phyloP scores from a whole-genome alignment of 768 basidiomycete genomes.

The Tricholoma bakamatsutake region DNA sequence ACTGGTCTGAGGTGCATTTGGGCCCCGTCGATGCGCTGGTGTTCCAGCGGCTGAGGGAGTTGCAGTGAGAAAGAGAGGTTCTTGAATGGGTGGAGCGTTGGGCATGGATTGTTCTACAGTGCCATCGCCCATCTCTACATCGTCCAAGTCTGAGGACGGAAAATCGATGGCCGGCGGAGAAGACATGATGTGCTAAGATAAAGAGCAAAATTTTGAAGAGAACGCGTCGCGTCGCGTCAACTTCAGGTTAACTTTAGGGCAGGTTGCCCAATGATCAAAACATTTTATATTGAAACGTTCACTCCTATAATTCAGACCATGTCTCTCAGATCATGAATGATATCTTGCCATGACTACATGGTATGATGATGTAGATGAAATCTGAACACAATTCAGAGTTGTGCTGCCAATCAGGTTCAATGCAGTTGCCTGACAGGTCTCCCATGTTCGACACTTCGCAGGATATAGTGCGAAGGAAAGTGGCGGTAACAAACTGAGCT shows the following conservation, averaged over 20 bases:
- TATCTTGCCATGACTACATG: too few relatives aligned
- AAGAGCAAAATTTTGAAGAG: conserved; percentile 7
- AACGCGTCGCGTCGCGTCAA: conserved; percentile 54
- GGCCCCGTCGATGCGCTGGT: conserved; percentile 34
- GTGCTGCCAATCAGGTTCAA: too few relatives aligned
- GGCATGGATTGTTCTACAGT: conserved; percentile 32
- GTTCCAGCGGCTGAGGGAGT: conserved; percentile 50
- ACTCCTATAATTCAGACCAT: neutral
- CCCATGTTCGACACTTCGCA: too few relatives aligned
- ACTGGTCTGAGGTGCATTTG: conserved; percentile 37
- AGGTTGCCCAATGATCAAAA: conserved; percentile 16
- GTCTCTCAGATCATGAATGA: too few relatives aligned
- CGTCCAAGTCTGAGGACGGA: conserved; percentile 51
- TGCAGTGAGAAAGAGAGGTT: conserved; percentile 49
- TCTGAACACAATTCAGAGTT: too few relatives aligned
- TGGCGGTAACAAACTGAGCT: too few relatives aligned
- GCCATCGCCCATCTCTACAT: conserved; percentile 46
- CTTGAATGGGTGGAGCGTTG: conserved; percentile 30
- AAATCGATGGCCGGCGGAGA: conserved; percentile 62
- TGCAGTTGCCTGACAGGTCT: too few relatives aligned
- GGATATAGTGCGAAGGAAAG: too few relatives aligned
- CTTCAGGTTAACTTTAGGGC: conserved; percentile 38
- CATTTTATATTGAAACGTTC: too few relatives aligned
- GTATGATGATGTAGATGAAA: too few relatives aligned
- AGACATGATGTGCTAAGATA: conserved; percentile 39